Evolutionary conservation across 129 eudicot species (phyloP).

Genomic region (Flaveria ramosissima): DNA sequence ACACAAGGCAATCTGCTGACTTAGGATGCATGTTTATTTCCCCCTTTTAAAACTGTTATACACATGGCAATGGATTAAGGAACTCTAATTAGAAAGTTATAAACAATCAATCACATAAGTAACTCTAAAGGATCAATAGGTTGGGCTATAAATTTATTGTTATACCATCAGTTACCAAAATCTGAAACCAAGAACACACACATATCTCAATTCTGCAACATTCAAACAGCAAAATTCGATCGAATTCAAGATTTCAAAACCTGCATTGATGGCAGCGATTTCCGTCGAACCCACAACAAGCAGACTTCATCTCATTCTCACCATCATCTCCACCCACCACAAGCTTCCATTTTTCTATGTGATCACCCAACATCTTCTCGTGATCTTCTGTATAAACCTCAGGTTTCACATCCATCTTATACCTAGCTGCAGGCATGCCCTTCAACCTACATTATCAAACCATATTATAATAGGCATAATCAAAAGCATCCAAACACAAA

Average conservation of each 20-base stretch:
- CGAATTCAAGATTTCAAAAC: constrained; percentile 30
- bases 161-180: not conserved
- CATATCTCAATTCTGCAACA: not conserved
- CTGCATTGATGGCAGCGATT: constrained; percentile 92
- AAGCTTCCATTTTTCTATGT: constrained; percentile 47
- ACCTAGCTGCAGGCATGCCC: constrained; percentile 38
- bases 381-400: too few relatives aligned
- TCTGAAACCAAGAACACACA: not conserved
- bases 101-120: not conserved
- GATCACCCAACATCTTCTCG: too few relatives aligned
- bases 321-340: constrained; percentile 59
- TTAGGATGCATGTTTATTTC: too few relatives aligned
- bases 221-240: not conserved
- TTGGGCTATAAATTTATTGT: not conserved
- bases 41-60: not conserved
- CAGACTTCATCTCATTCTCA: constrained; percentile 46
- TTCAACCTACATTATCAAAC: constrained; percentile 40
- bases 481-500: too few relatives aligned
- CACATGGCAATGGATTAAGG: not conserved
- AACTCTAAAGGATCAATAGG: not conserved
- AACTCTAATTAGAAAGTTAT: not conserved
- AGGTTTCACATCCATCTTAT: constrained; percentile 46
- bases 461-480: too few relatives aligned
- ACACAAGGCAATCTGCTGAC: too few relatives aligned
- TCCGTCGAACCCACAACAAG: constrained; percentile 58